Evolutionary conservation across 192 early-diverging fungal genomes (phyloP), one percentile per base, ranked within the genome.

Genomic region (Backusella australiensis): DNA sequence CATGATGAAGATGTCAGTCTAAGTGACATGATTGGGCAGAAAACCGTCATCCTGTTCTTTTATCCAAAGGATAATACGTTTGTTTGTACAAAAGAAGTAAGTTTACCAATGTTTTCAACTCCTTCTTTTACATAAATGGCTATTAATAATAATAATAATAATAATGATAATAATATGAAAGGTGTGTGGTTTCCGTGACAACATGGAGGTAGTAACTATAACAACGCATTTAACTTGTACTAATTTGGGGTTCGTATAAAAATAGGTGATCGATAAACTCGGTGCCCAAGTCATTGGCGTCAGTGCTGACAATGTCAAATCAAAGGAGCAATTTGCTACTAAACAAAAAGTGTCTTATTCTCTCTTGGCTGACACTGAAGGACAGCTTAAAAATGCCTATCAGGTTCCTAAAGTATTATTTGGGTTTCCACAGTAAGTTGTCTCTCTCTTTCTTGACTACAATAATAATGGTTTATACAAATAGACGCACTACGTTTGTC

Each of bases 121-220:
- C 38, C 34, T 71, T 7, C 23, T 11, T 71, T 71, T 36, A 14
- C 46, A 4, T 41, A 12, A 35, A 39, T 70, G 15, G 8, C n/a
- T n/a, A 35, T 38, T 69, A 1, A 11, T 21, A 70, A n/a, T 21
- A 70, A 71, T 23, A 23, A 38, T 17, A 56, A 35, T 32, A 34
- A 49, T 23, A 23, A 38, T 17, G 38, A 35, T 32, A 34, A 49
- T 19, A 17, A 14, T 32, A 68, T 35, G 1, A 41, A 49, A 85
- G 83, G 83, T 77, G 6, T 85, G 83, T 39, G 52, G 67, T 35
- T 85, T 85, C 42, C 77, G 83, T 46, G 83, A 85, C 35, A 71
- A 73, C 35, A 80, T 79, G 68, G 75, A 82, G 17, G 71, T 79
- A 67, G 42, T 44, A 44, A 14, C 4, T 15, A 44, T 39, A 39